A percentile compares a stretch with the other conserved stretches of the same genome.
These are phyloP conservation scores for Eragrostis curvula DNA, from an alignment of 176 grass and related monocot species.

Conservation along the genomic window DNA sequence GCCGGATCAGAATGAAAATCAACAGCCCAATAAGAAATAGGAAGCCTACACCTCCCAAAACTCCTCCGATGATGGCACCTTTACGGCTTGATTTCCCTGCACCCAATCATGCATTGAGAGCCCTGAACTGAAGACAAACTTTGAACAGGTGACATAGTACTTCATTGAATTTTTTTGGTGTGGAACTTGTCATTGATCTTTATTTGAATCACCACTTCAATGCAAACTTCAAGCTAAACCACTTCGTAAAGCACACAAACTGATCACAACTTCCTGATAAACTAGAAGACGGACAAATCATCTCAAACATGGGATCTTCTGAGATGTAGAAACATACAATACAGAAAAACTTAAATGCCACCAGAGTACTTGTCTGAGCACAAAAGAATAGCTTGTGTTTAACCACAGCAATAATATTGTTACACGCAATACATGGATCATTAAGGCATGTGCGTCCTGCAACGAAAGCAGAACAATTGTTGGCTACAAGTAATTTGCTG, in stretches of 20 bases:
- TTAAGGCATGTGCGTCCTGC: not conserved
- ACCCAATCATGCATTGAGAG: conserved; percentile 33
- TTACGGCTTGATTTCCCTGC: conserved; percentile 63
- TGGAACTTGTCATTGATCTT: not conserved
- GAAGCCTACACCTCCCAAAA: conserved; percentile 55
- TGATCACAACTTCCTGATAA: conserved; percentile 8
- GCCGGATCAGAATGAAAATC: conserved; percentile 49
- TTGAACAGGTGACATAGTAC: conserved; percentile 1
- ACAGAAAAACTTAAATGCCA: not conserved
- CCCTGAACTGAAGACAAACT: not conserved
- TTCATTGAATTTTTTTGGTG: not conserved
- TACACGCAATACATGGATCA: not conserved
- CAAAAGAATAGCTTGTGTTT: not conserved
- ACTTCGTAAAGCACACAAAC: conserved; percentile 4
- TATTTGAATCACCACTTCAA: conserved; percentile 9
- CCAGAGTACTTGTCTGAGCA: not conserved
- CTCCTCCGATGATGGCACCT: conserved; percentile 65
- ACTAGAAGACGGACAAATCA: conserved; percentile 5
- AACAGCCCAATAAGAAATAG: conserved; percentile 52
- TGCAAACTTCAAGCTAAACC: conserved; percentile 1
- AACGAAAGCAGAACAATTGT: not conserved
- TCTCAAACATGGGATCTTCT: not conserved
- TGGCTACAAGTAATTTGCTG: not conserved
- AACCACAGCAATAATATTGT: not conserved
- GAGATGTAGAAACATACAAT: not conserved